These are phyloP conservation scores for Nakataea oryzae DNA, from an alignment of 2,329 filamentous ascomycete genomes.

Conservation along the genomic window DNA sequence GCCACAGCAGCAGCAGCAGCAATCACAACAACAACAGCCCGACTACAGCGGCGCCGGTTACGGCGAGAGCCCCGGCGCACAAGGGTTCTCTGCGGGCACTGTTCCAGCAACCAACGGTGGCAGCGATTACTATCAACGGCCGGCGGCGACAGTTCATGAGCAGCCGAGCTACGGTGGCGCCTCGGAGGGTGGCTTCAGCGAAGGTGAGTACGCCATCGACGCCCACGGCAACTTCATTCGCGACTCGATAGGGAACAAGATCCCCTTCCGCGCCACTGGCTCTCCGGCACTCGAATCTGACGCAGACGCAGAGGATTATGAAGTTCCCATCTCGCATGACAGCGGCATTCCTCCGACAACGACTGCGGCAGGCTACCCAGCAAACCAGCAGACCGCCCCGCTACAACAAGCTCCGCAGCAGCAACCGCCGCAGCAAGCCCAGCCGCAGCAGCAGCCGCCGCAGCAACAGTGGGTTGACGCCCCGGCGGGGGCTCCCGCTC, in stretches of 20 bases:
- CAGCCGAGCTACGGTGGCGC: constrained; percentile 26
- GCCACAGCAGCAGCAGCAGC: constrained; percentile 20
- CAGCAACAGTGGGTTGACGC: neutral
- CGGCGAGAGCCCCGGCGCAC: constrained; percentile 10
- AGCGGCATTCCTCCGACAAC: neutral
- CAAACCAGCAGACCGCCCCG: neutral
- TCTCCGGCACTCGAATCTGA: constrained; percentile 38
- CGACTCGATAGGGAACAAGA: constrained; percentile 50
- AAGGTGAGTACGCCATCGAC: constrained; percentile 63
- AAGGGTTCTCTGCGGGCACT: neutral
- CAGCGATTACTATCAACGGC: constrained; percentile 32
- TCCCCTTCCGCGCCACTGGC: constrained; percentile 37
- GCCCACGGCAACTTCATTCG: constrained; percentile 48
- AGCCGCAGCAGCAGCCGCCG: constrained; percentile 1
- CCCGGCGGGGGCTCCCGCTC: neutral
- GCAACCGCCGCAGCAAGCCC: constrained; percentile 12
- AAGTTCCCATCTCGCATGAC: constrained; percentile 21
- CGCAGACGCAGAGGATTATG: constrained; percentile 44
- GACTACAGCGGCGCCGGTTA: constrained; percentile 19
- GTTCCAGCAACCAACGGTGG: constrained; percentile 19
- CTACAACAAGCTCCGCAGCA: constrained; percentile 1
- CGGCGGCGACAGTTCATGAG: constrained; percentile 26
- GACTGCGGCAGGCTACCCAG: neutral
- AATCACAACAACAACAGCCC: constrained; percentile 7
- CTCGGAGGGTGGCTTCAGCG: constrained; percentile 54